Evolutionary conservation across 805 yeast genomes (phyloP).

Genomic region (Pichia pseudocactophila): DNA sequence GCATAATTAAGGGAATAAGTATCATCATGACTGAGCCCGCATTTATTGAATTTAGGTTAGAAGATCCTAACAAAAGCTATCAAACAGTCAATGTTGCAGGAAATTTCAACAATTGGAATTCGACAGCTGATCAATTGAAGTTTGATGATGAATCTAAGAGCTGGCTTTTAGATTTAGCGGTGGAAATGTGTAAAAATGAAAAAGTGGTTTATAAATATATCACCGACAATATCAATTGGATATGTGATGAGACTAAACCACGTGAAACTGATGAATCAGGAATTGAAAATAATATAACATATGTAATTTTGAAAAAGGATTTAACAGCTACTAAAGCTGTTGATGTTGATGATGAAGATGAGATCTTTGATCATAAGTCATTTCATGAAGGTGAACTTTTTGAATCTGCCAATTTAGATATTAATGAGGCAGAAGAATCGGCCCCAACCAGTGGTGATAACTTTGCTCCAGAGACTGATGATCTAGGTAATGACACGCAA

Average conservation of each 20-base stretch:
- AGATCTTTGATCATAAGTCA: constrained; percentile 1
- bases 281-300: constrained; percentile 19
- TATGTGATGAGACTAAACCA: constrained; percentile 17
- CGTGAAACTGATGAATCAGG: constrained; percentile 21
- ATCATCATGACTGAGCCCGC: not conserved
- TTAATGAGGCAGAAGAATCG: not conserved
- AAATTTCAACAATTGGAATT: constrained; percentile 15
- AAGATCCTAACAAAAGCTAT: constrained; percentile 2
- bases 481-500: not conserved
- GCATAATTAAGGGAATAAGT: constrained; percentile 3
- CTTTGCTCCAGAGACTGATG: not conserved
- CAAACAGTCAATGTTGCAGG: constrained; percentile 16
- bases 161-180: constrained; percentile 4
- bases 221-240: constrained; percentile 21
- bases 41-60: constrained; percentile 1
- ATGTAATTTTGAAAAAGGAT: constrained; percentile 7
- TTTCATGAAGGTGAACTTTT: constrained; percentile 3
- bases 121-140: constrained; percentile 4
- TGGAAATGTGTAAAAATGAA: not conserved
- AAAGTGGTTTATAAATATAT: constrained; percentile 25
- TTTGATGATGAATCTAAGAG: constrained; percentile 7
- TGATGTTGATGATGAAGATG: not conserved
- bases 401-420: not conserved
- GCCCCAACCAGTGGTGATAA: constrained; percentile 10
- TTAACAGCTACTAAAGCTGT: not conserved